Percentiles rank a stretch among this genome's conserved stretches.
Evolutionary conservation across 1,284 basidiomycete species (phyloP).

Genomic region (Papiliotrema laurentii): DNA sequence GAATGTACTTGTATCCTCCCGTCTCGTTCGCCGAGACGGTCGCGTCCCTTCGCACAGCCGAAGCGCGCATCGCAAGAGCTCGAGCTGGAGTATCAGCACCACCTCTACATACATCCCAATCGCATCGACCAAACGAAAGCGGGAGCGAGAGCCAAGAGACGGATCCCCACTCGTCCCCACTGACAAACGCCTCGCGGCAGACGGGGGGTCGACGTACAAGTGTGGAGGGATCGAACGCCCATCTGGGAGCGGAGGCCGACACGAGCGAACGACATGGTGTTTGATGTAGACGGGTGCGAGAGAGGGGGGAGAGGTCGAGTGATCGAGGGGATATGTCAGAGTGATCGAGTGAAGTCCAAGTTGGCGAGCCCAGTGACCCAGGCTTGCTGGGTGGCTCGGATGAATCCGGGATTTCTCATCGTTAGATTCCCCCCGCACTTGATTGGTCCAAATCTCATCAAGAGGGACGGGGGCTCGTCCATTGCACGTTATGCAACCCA

Average conservation of each 20-base stretch:
- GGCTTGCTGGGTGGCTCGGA: conserved; percentile 1
- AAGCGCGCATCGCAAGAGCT: conserved; percentile 30
- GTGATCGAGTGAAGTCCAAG: background rate
- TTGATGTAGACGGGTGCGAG: conserved; percentile 18
- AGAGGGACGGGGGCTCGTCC: too few species aligned
- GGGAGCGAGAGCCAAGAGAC: too few species aligned
- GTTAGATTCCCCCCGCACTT: background rate
- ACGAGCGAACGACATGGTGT: conserved; percentile 38
- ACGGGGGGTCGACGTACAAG: conserved; percentile 25
- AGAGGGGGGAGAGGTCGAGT: background rate
- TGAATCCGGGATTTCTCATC: background rate
- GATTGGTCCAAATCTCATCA: conserved; percentile 1
- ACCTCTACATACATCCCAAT: background rate
- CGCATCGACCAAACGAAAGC: too few species aligned
- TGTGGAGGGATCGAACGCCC: conserved; percentile 33
- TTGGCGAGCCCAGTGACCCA: background rate
- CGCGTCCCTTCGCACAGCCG: conserved; percentile 22
- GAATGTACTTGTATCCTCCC: conserved; percentile 47
- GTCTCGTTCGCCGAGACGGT: conserved; percentile 41
- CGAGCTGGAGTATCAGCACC: conserved; percentile 20
- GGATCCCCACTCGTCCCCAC: background rate
- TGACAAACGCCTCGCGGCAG: background rate
- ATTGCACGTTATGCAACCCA: too few species aligned
- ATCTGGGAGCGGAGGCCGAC: conserved; percentile 8
- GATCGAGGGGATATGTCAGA: background rate